These are phyloP conservation scores for Sophora flavescens DNA, from an alignment of 306 rosid species.

Conservation along the genomic window DNA sequence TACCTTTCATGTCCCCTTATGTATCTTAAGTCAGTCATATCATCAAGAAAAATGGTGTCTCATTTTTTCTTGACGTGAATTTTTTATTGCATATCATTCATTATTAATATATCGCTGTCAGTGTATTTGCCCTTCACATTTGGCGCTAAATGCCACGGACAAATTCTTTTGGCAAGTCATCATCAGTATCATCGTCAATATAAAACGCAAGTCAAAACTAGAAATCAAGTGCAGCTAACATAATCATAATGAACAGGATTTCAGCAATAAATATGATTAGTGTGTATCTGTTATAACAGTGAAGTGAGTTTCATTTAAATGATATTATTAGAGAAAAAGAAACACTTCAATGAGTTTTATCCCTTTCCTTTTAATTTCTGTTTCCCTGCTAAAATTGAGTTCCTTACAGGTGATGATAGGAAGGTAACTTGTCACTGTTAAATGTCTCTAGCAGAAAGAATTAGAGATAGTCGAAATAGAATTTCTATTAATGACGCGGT, in stretches of 20 bases:
- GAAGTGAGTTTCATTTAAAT: too few relatives aligned
- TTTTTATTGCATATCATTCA: neutral
- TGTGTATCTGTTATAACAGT: neutral
- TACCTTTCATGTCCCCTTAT: too few relatives aligned
- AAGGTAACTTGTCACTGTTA: too few relatives aligned
- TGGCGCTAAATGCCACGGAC: constrained; percentile 33
- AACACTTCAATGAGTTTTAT: too few relatives aligned
- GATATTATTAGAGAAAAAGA: too few relatives aligned
- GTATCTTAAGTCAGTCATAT: neutral
- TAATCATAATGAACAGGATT: constrained; percentile 33
- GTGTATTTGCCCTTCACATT: neutral
- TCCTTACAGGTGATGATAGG: too few relatives aligned
- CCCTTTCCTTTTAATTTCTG: too few relatives aligned
- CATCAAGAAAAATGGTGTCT: neutral
- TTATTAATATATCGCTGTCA: too few relatives aligned
- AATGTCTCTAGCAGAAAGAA: too few relatives aligned
- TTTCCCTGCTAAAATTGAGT: too few relatives aligned
- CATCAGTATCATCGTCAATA: constrained; percentile 23
- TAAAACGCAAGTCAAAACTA: constrained; percentile 43
- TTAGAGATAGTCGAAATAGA: too few relatives aligned
- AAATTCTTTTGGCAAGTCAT: neutral
- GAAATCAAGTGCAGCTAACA: constrained; percentile 42
- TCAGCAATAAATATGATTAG: neutral
- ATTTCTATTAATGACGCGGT: neutral
- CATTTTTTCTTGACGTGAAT: too few relatives aligned